These are phyloP conservation scores for Pelargonium citronellum DNA, from an alignment of 441 rosid species.

Conservation along the genomic window DNA sequence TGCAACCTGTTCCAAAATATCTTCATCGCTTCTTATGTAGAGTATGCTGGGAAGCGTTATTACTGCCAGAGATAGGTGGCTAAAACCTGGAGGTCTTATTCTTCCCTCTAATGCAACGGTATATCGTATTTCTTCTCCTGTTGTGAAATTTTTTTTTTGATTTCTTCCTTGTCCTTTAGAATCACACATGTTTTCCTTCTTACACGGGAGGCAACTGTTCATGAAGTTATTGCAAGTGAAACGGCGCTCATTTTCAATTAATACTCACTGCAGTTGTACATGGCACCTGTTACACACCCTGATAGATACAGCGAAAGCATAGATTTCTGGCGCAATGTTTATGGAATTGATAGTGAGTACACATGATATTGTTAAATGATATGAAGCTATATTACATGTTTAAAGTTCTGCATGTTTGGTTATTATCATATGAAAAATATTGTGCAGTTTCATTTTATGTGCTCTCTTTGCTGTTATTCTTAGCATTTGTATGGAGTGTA, in stretches of 20 bases:
- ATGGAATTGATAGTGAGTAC: conserved; percentile 95
- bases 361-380: conserved; percentile 18
- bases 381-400: conserved; percentile 10
- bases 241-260: conserved; percentile 25
- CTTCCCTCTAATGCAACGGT: conserved; percentile 91
- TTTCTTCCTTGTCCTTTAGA: not conserved
- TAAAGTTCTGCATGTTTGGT: not conserved
- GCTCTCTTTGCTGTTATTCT: not conserved
- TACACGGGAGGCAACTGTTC: not conserved
- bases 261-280: conserved; percentile 61
- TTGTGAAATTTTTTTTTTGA: conserved; percentile 1
- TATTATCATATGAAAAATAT: not conserved
- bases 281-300: conserved; percentile 91
- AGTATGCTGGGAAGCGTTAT: conserved; percentile 99
- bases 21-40: conserved; percentile 30
- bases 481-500: not conserved
- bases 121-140: conserved; percentile 23
- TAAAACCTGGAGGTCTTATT: conserved; percentile 89
- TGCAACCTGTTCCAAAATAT: conserved; percentile 8
- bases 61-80: conserved; percentile 93
- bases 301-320: conserved; percentile 86
- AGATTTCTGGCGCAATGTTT: conserved; percentile 95
- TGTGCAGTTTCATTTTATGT: conserved; percentile 12
- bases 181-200: not conserved
- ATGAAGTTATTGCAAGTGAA: not conserved